phyloP scores from a whole-genome alignment of 1,284 basidiomycete genomes.

The Ustilago curta region DNA sequence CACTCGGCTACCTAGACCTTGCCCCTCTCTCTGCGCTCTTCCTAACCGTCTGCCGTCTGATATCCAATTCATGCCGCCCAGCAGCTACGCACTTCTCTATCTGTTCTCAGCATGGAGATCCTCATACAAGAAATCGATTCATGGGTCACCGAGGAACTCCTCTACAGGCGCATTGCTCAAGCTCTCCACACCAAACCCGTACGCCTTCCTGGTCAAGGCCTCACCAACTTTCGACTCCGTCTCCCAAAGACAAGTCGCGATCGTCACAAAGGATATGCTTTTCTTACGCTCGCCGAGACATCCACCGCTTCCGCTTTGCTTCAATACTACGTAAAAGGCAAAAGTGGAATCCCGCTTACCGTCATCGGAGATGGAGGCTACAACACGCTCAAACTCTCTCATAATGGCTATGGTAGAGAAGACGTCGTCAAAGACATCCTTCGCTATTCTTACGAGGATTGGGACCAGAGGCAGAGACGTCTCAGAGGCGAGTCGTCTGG shows the following conservation, averaged over 20 bases:
- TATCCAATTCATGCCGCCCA: too few species aligned
- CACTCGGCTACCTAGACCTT: not conserved
- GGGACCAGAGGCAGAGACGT: slow-evolving; percentile 19
- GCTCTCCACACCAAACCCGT: slow-evolving; percentile 35
- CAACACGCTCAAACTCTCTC: slow-evolving; percentile 24
- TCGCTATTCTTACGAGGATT: slow-evolving; percentile 14
- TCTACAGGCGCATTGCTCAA: slow-evolving; percentile 25
- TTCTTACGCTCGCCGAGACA: slow-evolving; percentile 29
- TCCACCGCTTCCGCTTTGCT: slow-evolving; percentile 33
- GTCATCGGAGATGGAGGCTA: slow-evolving; percentile 11
- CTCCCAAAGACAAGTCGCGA: slow-evolving; percentile 6
- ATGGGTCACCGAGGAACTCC: slow-evolving; percentile 39
- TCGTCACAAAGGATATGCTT: slow-evolving; percentile 25
- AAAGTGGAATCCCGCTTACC: slow-evolving; percentile 6
- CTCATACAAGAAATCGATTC: slow-evolving; percentile 21
- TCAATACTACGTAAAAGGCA: slow-evolving; percentile 13
- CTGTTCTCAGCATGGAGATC: slow-evolving; percentile 20
- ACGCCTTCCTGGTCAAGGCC: slow-evolving; percentile 8
- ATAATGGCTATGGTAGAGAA: slow-evolving; percentile 22
- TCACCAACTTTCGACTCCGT: slow-evolving; percentile 30
- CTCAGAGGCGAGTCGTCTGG: slow-evolving; percentile 1
- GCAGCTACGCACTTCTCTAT: too few species aligned
- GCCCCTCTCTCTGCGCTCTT: not conserved
- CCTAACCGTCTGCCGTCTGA: too few species aligned
- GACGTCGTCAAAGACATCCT: slow-evolving; percentile 16